Base-by-base conservation (phyloP, 805 yeast genomes). In the Kodamaea kaohsiungensis region DNA sequence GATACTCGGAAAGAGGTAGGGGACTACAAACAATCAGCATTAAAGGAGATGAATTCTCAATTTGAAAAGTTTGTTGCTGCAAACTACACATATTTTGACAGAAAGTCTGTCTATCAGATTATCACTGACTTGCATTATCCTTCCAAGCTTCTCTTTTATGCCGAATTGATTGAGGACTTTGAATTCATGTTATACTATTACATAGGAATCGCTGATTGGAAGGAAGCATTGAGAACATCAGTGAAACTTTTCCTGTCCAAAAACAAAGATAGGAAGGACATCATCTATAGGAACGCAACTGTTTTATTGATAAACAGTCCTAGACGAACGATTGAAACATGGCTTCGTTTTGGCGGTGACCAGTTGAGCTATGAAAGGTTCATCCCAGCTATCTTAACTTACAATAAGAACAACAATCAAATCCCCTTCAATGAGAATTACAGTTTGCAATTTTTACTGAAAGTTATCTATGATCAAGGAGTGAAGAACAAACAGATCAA, bases 321-420 rank as follows among this genome's bases (percentile, higher is more conserved):
- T 0, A 74, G 73, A 27, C 79, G 77, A 10, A 90, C 97, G 0
- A 83, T 89, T 1, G 87, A 86, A 50, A 77, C 89, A 0, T 95
- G 98, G 98, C 79, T 89, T 63, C 79, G 85, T 49, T 66, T 86
- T 18, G 52, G 51, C 7, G 53, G 61, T 19, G 67, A 65, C 35
- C 35, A 27, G n/a, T 58, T 93, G 2, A 82, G 88, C 54, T 86
- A 87, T 48, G 78, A 80, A 12, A 83, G 78, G 55, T 73, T 95
- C 18, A 68, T 95, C 2, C 96, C 97, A 1, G 85, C 97, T 0
- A 72, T 93, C 10, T 67, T 91, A 56, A 79, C 85, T 0, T 91
- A 88, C 68, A 85, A 86, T 61, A 80, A 84, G 40, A 77, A 74
- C 48, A 64, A 65, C 19, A 60, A 62, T 27, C 65, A 72, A 7